These are phyloP conservation scores for Excoecaria agallocha DNA, from an alignment of 345 rosid genomes.

Conservation along the genomic window DNA sequence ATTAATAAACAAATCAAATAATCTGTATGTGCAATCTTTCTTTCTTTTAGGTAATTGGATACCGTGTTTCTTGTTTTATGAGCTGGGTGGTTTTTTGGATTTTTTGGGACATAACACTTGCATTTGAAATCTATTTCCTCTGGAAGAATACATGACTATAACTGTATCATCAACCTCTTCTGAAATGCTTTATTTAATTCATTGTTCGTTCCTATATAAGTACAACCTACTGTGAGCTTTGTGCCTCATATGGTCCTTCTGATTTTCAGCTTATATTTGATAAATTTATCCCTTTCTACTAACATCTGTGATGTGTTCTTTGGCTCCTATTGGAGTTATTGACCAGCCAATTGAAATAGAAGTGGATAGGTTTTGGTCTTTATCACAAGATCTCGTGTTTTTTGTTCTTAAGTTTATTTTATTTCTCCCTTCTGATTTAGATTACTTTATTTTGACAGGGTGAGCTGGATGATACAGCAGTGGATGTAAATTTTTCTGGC, in stretches of 20 bases:
- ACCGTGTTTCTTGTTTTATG: background rate
- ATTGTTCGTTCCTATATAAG: background rate
- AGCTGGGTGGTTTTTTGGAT: slow-evolving; percentile 6
- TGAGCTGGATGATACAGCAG: slow-evolving; percentile 86
- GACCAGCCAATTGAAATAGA: slow-evolving; percentile 11
- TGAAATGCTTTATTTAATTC: background rate
- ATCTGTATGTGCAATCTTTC: background rate
- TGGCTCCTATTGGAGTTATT: slow-evolving; percentile 10
- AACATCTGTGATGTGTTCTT: slow-evolving; percentile 15
- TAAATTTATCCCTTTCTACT: background rate
- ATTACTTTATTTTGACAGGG: slow-evolving; percentile 51
- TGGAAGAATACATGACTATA: background rate
- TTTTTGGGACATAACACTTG: background rate
- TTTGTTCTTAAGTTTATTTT: background rate
- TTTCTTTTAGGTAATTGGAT: background rate
- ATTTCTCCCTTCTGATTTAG: slow-evolving; percentile 25
- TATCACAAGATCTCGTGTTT: background rate
- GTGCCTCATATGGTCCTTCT: slow-evolving; percentile 6
- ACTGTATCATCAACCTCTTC: background rate
- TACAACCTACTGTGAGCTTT: background rate
- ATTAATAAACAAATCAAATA: background rate
- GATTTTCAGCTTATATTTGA: slow-evolving; percentile 3
- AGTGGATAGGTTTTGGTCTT: slow-evolving; percentile 13
- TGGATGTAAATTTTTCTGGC: slow-evolving; percentile 92
- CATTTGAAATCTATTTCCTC: background rate